Percentiles rank a stretch among this genome's conserved stretches.
phyloP scores from a whole-genome alignment of 345 rosid species.

The Durio zibethinus region DNA sequence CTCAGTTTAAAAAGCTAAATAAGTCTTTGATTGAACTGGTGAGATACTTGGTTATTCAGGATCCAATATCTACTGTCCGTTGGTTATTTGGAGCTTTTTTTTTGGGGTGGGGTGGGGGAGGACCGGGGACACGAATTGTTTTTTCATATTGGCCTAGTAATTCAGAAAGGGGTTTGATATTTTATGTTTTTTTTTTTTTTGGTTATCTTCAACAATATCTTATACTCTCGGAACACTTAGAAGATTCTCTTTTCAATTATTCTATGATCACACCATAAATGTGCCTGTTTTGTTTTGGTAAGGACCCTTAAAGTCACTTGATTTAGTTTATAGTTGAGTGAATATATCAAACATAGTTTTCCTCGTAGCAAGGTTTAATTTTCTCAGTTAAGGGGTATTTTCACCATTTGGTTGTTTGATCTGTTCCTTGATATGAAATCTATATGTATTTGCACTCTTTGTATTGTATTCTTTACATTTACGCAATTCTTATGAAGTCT shows the following conservation, averaged over 20 bases:
- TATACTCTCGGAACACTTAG: background rate
- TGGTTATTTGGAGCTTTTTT: background rate
- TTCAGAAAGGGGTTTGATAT: background rate
- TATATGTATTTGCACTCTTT: background rate
- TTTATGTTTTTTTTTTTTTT: background rate
- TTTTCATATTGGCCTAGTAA: background rate
- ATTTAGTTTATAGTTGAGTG: background rate
- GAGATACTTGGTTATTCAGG: constrained; percentile 16
- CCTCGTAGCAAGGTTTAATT: background rate
- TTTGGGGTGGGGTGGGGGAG: too few relatives aligned
- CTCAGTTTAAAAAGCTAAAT: constrained; percentile 73
- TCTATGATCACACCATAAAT: background rate
- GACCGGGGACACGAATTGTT: background rate
- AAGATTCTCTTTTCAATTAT: background rate
- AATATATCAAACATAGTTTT: background rate
- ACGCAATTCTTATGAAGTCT: background rate
- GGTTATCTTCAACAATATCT: background rate
- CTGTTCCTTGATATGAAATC: background rate
- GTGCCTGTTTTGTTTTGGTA: background rate
- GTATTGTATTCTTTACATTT: background rate
- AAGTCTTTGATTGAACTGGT: constrained; percentile 80
- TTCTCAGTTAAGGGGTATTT: background rate
- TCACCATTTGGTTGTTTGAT: background rate
- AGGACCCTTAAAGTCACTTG: background rate
- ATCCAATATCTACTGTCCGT: background rate